phyloP scores from a whole-genome alignment of 768 basidiomycete species.

The Antrodiella citrinella region DNA sequence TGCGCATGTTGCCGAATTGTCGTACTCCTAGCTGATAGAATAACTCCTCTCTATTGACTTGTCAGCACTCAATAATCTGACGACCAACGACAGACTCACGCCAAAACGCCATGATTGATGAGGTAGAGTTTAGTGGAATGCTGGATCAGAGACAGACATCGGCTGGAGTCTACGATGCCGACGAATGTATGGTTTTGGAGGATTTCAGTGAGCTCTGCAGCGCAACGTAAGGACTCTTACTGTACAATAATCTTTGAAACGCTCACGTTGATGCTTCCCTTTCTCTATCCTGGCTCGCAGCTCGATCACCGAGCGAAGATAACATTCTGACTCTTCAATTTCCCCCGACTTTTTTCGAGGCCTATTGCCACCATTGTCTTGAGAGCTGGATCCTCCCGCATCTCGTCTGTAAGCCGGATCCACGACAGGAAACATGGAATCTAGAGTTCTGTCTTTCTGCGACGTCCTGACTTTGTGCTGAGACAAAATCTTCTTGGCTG shows the following conservation, averaged over 20 bases:
- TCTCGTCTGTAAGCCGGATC: constrained; percentile 14
- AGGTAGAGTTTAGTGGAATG: constrained; percentile 84
- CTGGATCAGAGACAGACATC: constrained; percentile 77
- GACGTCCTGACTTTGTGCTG: constrained; percentile 94
- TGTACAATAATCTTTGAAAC: not conserved
- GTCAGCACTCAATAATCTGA: not conserved
- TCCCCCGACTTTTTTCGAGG: constrained; percentile 29
- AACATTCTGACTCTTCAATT: constrained; percentile 70
- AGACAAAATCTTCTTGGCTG: constrained; percentile 50
- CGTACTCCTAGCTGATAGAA: constrained; percentile 91
- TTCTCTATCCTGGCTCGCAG: constrained; percentile 55
- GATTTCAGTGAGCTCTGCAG: constrained; percentile 72
- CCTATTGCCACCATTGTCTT: constrained; percentile 7
- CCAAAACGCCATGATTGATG: constrained; percentile 75
- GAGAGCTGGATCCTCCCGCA: constrained; percentile 3
- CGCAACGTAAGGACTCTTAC: not conserved
- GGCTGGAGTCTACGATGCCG: constrained; percentile 73
- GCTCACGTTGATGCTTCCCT: constrained; percentile 63
- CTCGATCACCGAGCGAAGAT: constrained; percentile 62
- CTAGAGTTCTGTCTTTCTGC: constrained; percentile 78
- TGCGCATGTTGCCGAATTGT: constrained; percentile 80
- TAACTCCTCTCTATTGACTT: constrained; percentile 70
- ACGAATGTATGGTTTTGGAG: constrained; percentile 86
- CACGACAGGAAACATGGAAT: constrained; percentile 84
- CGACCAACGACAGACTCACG: constrained; percentile 43